Evolutionary conservation across 768 basidiomycete genomes (phyloP).

Genomic region (Xerocomellus dryophilus): DNA sequence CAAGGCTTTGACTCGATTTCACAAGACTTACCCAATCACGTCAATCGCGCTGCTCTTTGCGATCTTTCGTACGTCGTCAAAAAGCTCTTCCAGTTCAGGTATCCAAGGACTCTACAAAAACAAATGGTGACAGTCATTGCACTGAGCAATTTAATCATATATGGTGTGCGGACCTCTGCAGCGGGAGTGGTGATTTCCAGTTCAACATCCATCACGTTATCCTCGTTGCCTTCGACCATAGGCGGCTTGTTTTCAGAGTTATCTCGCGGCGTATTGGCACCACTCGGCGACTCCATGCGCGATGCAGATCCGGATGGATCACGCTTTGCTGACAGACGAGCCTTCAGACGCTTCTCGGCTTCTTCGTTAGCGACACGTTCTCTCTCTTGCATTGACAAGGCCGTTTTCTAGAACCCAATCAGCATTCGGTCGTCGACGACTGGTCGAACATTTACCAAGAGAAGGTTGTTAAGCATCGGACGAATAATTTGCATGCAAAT

Average conservation of each 20-base stretch:
- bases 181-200: constrained; percentile 25
- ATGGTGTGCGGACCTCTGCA: constrained; percentile 21
- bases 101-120: constrained; percentile 69
- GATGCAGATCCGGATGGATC: constrained; percentile 57
- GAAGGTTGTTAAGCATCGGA: constrained; percentile 64
- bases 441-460: constrained; percentile 47
- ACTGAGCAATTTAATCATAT: background rate
- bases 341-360: constrained; percentile 78
- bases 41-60: constrained; percentile 63
- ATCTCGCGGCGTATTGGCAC: constrained; percentile 31
- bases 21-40: constrained; percentile 62
- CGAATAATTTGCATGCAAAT: constrained; percentile 94
- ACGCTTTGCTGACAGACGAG: constrained; percentile 68
- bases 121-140: constrained; percentile 5
- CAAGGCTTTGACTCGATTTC: constrained; percentile 2
- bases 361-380: constrained; percentile 69
- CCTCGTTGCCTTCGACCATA: constrained; percentile 39
- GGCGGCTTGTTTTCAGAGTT: constrained; percentile 21
- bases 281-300: constrained; percentile 62
- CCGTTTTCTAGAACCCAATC: constrained; percentile 45
- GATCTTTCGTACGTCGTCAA: constrained; percentile 71
- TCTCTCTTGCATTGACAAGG: constrained; percentile 63
- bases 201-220: constrained; percentile 55
- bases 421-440: constrained; percentile 3
- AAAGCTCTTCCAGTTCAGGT: constrained; percentile 65